Base-by-base conservation (phyloP, 2,329 filamentous ascomycete species). In the Bipolaris victoriae region DNA sequence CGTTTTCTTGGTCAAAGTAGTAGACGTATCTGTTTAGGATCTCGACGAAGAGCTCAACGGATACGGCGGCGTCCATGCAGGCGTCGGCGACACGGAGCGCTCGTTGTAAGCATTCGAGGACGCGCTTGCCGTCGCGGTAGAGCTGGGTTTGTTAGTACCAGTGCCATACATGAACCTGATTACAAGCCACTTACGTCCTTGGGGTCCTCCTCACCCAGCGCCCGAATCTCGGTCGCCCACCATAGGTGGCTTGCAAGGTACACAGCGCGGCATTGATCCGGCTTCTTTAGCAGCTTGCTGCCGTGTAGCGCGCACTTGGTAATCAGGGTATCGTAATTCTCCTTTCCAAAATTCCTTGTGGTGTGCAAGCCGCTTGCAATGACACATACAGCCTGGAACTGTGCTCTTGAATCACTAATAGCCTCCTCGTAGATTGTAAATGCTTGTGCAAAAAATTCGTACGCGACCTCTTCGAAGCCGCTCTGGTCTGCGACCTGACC, bases 1-100 rank as follows among this genome's bases (percentile, higher is more conserved):
- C 95, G 78, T 99, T 99, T 75, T 97, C 92, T 77, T 99, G 94
- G 77, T 99, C 95, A 80, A 97, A 99, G 81, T 98, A 99, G 78
- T 99, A 99, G 51, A 98, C 93, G 75, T 99, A 99, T 77, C 95
- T 88, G 77, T 99, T 97, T 54, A 99, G 81, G 62, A 99, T 99
- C 80, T 99, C 95, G 55, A 99, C 94, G 78, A 99, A 99, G 47
- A 99, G 84, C 79, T 99, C 96, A 45, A 99, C 95, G 2, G 92
- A 97, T 3, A 97, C 92, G 6, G 92, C 92, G 7, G 93, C 95
- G 78, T 99, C 96, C 95, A 99, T 99, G 80, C 95, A 99, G 6
- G 95, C 96, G 77, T 99, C 95, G 2, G 95, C 96, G 26, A 99
- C 96, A 35, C 96, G 89, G 9, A 99, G 87, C 10, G 95, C 95